Base-by-base conservation (phyloP, 106 monocot species). In the Allium fistulosum region DNA sequence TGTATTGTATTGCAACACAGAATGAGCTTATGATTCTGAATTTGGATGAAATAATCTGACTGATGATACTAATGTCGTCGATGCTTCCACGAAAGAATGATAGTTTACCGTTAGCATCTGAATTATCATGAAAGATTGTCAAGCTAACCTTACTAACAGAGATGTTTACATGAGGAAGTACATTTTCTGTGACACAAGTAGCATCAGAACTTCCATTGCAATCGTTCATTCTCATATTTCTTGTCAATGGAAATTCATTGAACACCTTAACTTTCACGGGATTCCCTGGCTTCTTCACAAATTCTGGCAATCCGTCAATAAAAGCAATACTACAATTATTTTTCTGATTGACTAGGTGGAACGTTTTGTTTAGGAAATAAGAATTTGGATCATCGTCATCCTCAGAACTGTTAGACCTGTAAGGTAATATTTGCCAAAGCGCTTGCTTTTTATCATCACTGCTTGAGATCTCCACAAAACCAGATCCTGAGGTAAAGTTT, bases 271-370 rank as follows among this genome's bases (percentile, higher is more conserved):
- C 72, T 78, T 84, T 90, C 37, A 94, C 78, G 72, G 84, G 84
- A 80, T 82, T 86, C 55, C 94, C 94, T 26, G 94, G 94, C 66
- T 85, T n/a, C n/a, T n/a, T n/a, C n/a, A n/a, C n/a, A n/a, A n/a
- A n/a, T n/a, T n/a, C n/a, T n/a, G n/a, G n/a, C n/a, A n/a, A n/a
- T n/a, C n/a, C n/a, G n/a, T n/a, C n/a, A n/a, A n/a, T n/a, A n/a
- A n/a, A n/a, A n/a, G n/a, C n/a, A n/a, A n/a, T n/a, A n/a, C n/a
- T n/a, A n/a, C n/a, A n/a, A n/a, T n/a, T n/a, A n/a, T n/a, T n/a
- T n/a, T n/a, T n/a, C n/a, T n/a, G n/a, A n/a, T n/a, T n/a, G n/a
- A n/a, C n/a, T n/a, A n/a, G n/a, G n/a, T n/a, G n/a, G n/a, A n/a
- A n/a, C n/a, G n/a, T n/a, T n/a, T n/a, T n/a, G n/a, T n/a, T n/a